These are phyloP conservation scores for Blattamonas nauphoetae DNA, from an alignment of 78 protist species.

Conservation along the genomic window DNA sequence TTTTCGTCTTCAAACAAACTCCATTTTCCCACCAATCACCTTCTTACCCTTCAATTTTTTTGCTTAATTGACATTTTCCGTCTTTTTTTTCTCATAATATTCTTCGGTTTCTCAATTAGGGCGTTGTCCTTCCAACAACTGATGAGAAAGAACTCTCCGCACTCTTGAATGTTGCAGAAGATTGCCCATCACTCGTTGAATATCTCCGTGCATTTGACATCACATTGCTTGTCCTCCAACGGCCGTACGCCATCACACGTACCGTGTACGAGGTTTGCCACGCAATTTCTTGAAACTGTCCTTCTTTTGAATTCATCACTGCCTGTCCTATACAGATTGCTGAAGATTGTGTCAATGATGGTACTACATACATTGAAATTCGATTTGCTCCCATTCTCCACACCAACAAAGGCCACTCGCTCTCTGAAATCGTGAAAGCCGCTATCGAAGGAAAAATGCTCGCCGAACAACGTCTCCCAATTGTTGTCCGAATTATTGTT, in stretches of 20 bases:
- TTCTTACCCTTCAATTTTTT: too few relatives aligned
- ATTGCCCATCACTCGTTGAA: conserved; percentile 17
- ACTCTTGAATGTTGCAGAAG: conserved; percentile 15
- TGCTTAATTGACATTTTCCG: too few relatives aligned
- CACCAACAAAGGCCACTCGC: conserved; percentile 27
- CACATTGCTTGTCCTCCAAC: conserved; percentile 27
- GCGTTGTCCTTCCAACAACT: conserved; percentile 31
- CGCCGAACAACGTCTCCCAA: conserved; percentile 24
- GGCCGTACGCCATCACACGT: conserved; percentile 42
- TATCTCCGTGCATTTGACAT: conserved; percentile 38
- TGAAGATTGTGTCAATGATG: conserved; percentile 56
- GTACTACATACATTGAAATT: conserved; percentile 57
- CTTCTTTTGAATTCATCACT: too few relatives aligned
- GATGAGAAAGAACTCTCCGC: conserved; percentile 38
- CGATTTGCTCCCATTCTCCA: conserved; percentile 71
- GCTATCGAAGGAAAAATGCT: conserved; percentile 46
- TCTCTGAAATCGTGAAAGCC: conserved; percentile 51
- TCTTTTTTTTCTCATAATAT: too few relatives aligned
- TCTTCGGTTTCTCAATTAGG: too few relatives aligned
- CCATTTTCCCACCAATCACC: too few relatives aligned
- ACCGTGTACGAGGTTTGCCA: conserved; percentile 48
- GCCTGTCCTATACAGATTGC: too few relatives aligned
- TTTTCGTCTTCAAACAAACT: too few relatives aligned
- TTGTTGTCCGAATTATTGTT: conserved; percentile 54
- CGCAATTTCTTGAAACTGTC: too few relatives aligned